These are phyloP conservation scores for Rhynchospora breviuscula DNA, from an alignment of 176 grass and related monocot species.

Conservation along the genomic window DNA sequence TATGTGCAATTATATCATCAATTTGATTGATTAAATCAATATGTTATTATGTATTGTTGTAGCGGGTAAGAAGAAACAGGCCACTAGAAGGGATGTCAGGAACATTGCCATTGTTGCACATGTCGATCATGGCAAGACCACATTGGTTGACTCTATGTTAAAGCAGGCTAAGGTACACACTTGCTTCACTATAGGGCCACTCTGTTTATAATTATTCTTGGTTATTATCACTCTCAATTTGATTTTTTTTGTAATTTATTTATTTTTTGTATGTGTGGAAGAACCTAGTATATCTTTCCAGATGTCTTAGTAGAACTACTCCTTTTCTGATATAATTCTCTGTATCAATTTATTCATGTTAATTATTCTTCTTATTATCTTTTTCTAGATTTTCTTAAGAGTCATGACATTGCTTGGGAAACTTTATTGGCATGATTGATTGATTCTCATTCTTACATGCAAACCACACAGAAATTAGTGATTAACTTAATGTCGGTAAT, in stretches of 20 bases:
- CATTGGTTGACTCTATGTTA: slow-evolving; percentile 93
- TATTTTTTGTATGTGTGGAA: too few species aligned
- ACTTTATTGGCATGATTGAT: background rate
- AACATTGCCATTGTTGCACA: slow-evolving; percentile 98
- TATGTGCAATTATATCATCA: background rate
- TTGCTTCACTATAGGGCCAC: background rate
- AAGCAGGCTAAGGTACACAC: slow-evolving; percentile 71
- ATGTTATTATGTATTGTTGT: background rate
- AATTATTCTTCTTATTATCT: too few species aligned
- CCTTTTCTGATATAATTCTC: too few species aligned
- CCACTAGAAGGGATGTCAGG: slow-evolving; percentile 88
- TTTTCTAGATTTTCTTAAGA: background rate
- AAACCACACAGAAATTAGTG: too few species aligned
- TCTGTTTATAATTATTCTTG: slow-evolving; percentile 8
- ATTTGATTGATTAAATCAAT: background rate
- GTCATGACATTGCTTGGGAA: background rate
- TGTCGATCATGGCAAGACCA: slow-evolving; percentile 97
- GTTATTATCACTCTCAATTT: slow-evolving; percentile 5
- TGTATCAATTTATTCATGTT: too few species aligned
- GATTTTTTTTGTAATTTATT: too few species aligned
- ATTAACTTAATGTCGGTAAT: background rate
- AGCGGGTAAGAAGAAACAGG: slow-evolving; percentile 45
- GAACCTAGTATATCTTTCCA: too few species aligned
- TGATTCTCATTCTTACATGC: background rate
- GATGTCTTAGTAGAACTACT: too few species aligned